phyloP scores from a whole-genome alignment of 192 early-diverging fungal genomes.

The Funneliformis geosporum region DNA sequence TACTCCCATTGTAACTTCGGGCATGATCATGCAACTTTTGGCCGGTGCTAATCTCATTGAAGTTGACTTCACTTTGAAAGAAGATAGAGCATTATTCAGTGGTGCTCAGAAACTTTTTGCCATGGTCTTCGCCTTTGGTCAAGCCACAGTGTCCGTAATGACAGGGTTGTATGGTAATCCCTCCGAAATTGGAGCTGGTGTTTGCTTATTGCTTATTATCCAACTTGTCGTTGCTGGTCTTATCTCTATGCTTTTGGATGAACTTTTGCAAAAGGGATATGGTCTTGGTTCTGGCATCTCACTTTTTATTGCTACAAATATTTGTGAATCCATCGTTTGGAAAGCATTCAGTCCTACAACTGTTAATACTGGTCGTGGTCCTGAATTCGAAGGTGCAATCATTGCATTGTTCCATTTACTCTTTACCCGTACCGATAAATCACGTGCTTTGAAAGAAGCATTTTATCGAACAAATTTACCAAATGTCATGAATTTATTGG shows the following conservation, averaged over 20 bases:
- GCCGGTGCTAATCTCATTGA: slow-evolving; percentile 98
- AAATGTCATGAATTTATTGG: slow-evolving; percentile 89
- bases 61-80: slow-evolving; percentile 98
- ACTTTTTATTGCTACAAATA: slow-evolving; percentile 99
- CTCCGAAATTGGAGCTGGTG: slow-evolving; percentile 93
- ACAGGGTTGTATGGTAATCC: slow-evolving; percentile 97
- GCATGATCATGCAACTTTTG: slow-evolving; percentile 99
- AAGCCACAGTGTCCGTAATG: slow-evolving; percentile 97
- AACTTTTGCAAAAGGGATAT: slow-evolving; percentile 99
- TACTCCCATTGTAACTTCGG: slow-evolving; percentile 98
- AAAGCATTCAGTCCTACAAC: slow-evolving; percentile 98
- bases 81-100: slow-evolving; percentile 97
- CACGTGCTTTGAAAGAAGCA: slow-evolving; percentile 95
- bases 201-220: slow-evolving; percentile 93
- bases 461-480: slow-evolving; percentile 88
- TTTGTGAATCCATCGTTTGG: slow-evolving; percentile 99
- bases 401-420: slow-evolving; percentile 94
- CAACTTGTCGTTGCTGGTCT: slow-evolving; percentile 97
- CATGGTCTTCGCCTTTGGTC: slow-evolving; percentile 98
- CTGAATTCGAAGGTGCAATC: slow-evolving; percentile 99
- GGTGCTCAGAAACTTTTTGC: slow-evolving; percentile 99
- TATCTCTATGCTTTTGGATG: slow-evolving; percentile 97
- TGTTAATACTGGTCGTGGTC: slow-evolving; percentile 95
- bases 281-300: slow-evolving; percentile 99
- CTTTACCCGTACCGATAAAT: slow-evolving; percentile 94